Evolutionary conservation across 768 basidiomycete genomes (phyloP).

Genomic region (Polyporus arcularius): DNA sequence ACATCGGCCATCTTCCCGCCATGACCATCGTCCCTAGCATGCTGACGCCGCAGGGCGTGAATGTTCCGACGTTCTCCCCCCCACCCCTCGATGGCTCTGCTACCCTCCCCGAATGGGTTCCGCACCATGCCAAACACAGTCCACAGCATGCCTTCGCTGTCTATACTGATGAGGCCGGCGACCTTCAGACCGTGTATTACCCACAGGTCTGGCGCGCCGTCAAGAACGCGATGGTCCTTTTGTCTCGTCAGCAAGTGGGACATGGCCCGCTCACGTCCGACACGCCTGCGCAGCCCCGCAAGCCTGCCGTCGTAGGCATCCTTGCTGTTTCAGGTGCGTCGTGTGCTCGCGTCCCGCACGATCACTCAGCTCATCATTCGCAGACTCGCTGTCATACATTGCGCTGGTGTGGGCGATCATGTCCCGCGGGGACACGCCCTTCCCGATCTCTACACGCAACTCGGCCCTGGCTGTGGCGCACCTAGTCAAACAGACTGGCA

Average conservation of each 20-base stretch:
- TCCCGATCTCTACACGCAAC: constrained; percentile 38
- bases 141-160: neutral
- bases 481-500: constrained; percentile 29
- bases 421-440: constrained; percentile 26
- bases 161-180: neutral
- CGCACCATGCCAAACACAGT: neutral
- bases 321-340: constrained; percentile 4
- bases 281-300: neutral
- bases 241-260: constrained; percentile 7
- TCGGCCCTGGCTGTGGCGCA: constrained; percentile 38
- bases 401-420: constrained; percentile 20
- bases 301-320: constrained; percentile 26
- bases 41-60: constrained; percentile 1
- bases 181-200: neutral
- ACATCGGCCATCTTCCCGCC: neutral
- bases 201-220: neutral
- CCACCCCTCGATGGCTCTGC: constrained; percentile 29
- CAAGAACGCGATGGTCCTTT: neutral
- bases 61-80: neutral
- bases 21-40: neutral
- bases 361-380: neutral
- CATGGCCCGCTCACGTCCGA: neutral
- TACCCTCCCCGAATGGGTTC: constrained; percentile 30
- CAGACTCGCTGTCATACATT: constrained; percentile 26
- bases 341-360: neutral